These are phyloP conservation scores for Zasmidium citrigriseum DNA, from an alignment of 2,329 filamentous ascomycete genomes.

Conservation along the genomic window DNA sequence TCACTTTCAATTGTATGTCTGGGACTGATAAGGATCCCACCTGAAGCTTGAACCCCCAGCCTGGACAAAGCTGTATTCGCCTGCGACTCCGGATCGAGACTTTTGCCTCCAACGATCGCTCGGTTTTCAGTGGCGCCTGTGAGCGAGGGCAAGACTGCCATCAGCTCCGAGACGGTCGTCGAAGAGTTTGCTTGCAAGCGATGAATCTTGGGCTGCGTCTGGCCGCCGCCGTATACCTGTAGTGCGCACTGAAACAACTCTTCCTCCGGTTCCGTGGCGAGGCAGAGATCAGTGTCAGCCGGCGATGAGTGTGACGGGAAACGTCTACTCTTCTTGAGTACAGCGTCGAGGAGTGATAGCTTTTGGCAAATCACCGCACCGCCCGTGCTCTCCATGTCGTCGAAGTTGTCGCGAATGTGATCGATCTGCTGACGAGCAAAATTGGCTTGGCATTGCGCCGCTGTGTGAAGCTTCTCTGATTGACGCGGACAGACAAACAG, in stretches of 20 bases:
- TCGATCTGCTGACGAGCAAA: slow-evolving; percentile 23
- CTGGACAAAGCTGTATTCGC: slow-evolving; percentile 19
- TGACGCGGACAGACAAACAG: slow-evolving; percentile 18
- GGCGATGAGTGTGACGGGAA: neutral
- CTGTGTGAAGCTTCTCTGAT: neutral
- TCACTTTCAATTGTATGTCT: slow-evolving; percentile 26
- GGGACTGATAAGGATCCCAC: slow-evolving; percentile 29
- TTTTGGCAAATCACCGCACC: slow-evolving; percentile 9
- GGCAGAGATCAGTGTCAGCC: neutral
- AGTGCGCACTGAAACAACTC: slow-evolving; percentile 19
- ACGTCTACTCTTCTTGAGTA: slow-evolving; percentile 20
- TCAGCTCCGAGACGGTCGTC: slow-evolving; percentile 25
- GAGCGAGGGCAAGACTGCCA: slow-evolving; percentile 18
- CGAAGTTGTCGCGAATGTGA: slow-evolving; percentile 10
- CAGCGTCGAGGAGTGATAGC: slow-evolving; percentile 20
- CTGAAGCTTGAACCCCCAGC: slow-evolving; percentile 22
- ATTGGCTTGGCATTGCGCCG: slow-evolving; percentile 18
- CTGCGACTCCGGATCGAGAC: slow-evolving; percentile 18
- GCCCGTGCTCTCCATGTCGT: neutral
- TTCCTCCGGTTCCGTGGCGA: neutral
- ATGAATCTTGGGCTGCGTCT: slow-evolving; percentile 15
- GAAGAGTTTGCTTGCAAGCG: slow-evolving; percentile 16
- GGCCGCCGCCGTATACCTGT: slow-evolving; percentile 24
- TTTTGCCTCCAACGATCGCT: slow-evolving; percentile 27
- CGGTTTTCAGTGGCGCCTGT: slow-evolving; percentile 27